Evolutionary conservation across 306 rosid species (phyloP).

Genomic region (Lupinus albus): DNA sequence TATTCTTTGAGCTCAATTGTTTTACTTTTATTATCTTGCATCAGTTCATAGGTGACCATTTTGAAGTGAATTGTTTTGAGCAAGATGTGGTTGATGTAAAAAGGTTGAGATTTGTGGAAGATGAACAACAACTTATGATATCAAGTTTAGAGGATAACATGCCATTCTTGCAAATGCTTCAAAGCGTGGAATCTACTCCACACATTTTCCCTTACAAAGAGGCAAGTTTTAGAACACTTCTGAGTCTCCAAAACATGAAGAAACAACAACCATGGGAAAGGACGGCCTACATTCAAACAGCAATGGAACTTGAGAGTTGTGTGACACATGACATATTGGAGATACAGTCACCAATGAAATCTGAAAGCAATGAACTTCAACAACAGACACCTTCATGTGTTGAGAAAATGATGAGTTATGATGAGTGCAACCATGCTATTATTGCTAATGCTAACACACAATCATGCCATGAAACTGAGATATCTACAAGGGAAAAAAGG

Average conservation of each 20-base stretch:
- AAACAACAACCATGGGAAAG: conserved; percentile 53
- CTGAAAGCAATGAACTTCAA: conserved; percentile 58
- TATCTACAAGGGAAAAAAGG: conserved; percentile 50
- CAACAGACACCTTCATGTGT: conserved; percentile 41
- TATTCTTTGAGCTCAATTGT: background rate
- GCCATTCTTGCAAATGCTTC: conserved; percentile 90
- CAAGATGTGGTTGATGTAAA: conserved; percentile 50
- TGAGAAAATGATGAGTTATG: conserved; percentile 48
- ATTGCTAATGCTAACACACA: conserved; percentile 8
- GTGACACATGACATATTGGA: conserved; percentile 61
- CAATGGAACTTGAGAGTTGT: conserved; percentile 67
- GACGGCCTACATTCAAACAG: conserved; percentile 37
- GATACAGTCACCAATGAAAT: conserved; percentile 65
- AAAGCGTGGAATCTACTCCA: conserved; percentile 65
- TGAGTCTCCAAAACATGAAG: conserved; percentile 65
- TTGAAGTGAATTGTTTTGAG: conserved; percentile 55
- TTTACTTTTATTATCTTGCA: conserved; percentile 40
- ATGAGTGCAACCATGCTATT: conserved; percentile 52
- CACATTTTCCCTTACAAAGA: conserved; percentile 60
- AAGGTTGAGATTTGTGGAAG: conserved; percentile 47
- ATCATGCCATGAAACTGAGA: conserved; percentile 37
- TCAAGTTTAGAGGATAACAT: conserved; percentile 62
- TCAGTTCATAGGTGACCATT: conserved; percentile 70
- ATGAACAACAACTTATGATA: conserved; percentile 44
- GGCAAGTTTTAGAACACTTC: conserved; percentile 69